These are phyloP conservation scores for Sungouiozyma ichnusensis DNA, from an alignment of 805 yeast species.

Conservation along the genomic window DNA sequence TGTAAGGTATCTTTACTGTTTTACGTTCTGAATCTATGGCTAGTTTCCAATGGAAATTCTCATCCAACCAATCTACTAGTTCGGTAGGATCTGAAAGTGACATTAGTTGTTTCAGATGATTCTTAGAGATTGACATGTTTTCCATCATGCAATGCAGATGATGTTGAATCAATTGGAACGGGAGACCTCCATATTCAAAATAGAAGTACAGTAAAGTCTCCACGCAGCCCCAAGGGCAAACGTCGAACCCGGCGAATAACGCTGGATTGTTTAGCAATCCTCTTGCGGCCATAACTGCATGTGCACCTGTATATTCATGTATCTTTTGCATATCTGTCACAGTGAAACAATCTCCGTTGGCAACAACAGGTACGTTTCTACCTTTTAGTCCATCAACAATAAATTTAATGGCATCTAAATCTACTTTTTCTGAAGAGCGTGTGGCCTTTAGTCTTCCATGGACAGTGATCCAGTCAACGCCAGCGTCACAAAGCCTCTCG, in stretches of 20 bases:
- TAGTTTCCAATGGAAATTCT: slow-evolving; percentile 50
- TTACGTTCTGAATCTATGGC: slow-evolving; percentile 65
- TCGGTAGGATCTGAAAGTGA: slow-evolving; percentile 46
- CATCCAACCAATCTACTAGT: slow-evolving; percentile 76
- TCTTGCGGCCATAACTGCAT: slow-evolving; percentile 93
- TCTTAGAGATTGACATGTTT: slow-evolving; percentile 35
- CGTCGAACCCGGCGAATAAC: slow-evolving; percentile 59
- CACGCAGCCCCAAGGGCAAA: slow-evolving; percentile 85
- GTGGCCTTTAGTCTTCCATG: slow-evolving; percentile 87
- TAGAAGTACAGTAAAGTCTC: slow-evolving; percentile 76
- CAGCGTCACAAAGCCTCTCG: slow-evolving; percentile 64
- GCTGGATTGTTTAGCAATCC: slow-evolving; percentile 85
- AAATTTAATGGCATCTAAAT: slow-evolving; percentile 67
- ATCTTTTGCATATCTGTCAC: slow-evolving; percentile 56
- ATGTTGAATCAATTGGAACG: slow-evolving; percentile 75
- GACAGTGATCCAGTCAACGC: slow-evolving; percentile 88
- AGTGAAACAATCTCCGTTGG: slow-evolving; percentile 89
- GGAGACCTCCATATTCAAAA: slow-evolving; percentile 66
- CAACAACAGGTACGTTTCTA: slow-evolving; percentile 76
- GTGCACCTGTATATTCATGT: slow-evolving; percentile 57
- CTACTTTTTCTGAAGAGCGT: slow-evolving; percentile 73
- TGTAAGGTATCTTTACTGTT: slow-evolving; percentile 35
- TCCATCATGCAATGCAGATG: slow-evolving; percentile 84
- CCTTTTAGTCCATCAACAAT: slow-evolving; percentile 36
- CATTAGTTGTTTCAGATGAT: slow-evolving; percentile 53